Base-by-base conservation (phyloP, 768 basidiomycete species). In the Suillus clintonianus region DNA sequence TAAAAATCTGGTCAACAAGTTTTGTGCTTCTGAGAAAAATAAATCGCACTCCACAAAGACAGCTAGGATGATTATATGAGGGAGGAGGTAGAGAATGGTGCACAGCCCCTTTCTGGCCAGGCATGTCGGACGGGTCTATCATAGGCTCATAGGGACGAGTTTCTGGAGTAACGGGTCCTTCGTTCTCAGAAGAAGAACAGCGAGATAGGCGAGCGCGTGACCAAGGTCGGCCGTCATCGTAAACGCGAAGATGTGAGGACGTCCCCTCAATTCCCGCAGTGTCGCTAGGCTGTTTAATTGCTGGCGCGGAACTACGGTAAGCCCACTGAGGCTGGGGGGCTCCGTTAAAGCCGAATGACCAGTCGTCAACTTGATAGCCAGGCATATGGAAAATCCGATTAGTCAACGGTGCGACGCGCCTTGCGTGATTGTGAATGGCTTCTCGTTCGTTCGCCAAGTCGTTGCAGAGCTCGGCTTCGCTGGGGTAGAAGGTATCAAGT, bases 401-500 rank as follows among this genome's bases (percentile, higher is more conserved):
- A n/a, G n/a, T n/a, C n/a, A n/a, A n/a, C n/a, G n/a, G n/a, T n/a
- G n/a, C n/a, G n/a, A n/a, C n/a, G n/a, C n/a, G n/a, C n/a, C n/a
- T n/a, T n/a, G n/a, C n/a, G n/a, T n/a, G n/a, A n/a, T n/a, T n/a
- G 13, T 2, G 32, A 30, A 13, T 22, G 19, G 15, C 24, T 34
- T 27, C 34, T 27, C 30, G 22, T 22, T 27, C 70, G 9, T 67
- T 62, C n/a, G 66, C 56, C 55, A 70, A 68, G 19, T 78, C 73
- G 39, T 64, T 30, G n/a, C 64, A 66, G 37, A 86, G 71, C 66
- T 87, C 85, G 43, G 78, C 77, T 32, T 83, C 80, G 34, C 79
- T 77, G 78, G 85, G 78, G 71, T 85, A 89, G 79, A 94, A 89
- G 3, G 84, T 83, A 34, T 85, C 81, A 36, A 90, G 76, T 7